These are phyloP conservation scores for Epichloe typhina DNA, from an alignment of 2,329 filamentous ascomycete genomes.

Conservation along the genomic window DNA sequence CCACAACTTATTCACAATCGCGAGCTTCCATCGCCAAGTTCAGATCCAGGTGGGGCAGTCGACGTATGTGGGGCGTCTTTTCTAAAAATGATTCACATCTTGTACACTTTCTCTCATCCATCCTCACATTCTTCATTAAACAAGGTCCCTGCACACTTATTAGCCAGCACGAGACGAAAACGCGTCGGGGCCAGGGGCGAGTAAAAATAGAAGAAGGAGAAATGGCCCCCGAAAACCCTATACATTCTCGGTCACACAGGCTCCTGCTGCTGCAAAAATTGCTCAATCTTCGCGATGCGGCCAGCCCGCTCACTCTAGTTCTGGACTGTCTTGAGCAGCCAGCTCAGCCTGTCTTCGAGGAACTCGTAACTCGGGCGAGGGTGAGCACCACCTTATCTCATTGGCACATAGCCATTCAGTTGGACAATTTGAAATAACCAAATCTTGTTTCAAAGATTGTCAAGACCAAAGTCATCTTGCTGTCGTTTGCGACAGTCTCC, in stretches of 20 bases:
- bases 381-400: slow-evolving; percentile 24
- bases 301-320: slow-evolving; percentile 76
- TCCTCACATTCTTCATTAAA: neutral
- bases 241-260: slow-evolving; percentile 71
- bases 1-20: too few relatives aligned
- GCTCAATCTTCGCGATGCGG: slow-evolving; percentile 62
- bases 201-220: neutral
- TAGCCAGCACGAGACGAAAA: neutral
- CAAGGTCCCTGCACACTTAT: neutral
- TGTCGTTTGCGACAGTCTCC: slow-evolving; percentile 64
- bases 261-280: slow-evolving; percentile 68
- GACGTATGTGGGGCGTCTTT: slow-evolving; percentile 1
- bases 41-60: neutral
- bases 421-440: neutral
- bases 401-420: neutral
- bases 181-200: neutral
- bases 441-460: slow-evolving; percentile 27
- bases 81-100: neutral
- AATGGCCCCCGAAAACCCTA: slow-evolving; percentile 43
- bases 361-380: slow-evolving; percentile 65
- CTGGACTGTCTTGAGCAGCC: slow-evolving; percentile 78
- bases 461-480: slow-evolving; percentile 57
- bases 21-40: neutral
- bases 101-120: neutral
- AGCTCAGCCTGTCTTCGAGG: slow-evolving; percentile 52